Evolutionary conservation across 495 filamentous ascomycete species (phyloP), one percentile per base, ranked within the genome.

Genomic region (Annulohypoxylon stygium): DNA sequence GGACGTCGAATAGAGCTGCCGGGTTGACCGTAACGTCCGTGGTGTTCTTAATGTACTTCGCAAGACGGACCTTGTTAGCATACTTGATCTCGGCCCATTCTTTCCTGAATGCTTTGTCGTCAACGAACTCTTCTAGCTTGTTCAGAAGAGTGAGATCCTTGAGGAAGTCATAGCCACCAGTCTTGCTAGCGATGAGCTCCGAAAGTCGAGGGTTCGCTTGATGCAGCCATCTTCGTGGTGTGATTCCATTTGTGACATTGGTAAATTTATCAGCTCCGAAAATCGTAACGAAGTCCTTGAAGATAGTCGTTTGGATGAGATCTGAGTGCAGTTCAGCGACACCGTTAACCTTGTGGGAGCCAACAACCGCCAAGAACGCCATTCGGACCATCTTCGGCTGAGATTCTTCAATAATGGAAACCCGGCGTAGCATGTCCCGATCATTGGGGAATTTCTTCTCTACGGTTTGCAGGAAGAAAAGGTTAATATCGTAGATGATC

Each of bases 321-420:
- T 99, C 96, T 4, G 96, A 99, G 81, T 99, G 96, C 62, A 99
- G 84, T 81, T 98, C 96, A 23, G 96, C 96, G 30, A 99, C 96
- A 76, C 96, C 96, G 76, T 99, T 99, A 81, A 99, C 96, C 81
- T 98, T 98, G 87, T 99, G 96, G 23, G 96, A 98, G 33, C 97
- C 96, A 76, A 99, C 95, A 70, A 98, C 92, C 18, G 96, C 96
- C 48, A 99, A 83, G 80, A 88, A 95, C 0, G 97, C 96, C 96
- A 99, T 99, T 75, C 95, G 91, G 60, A 99, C 89, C 91, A 97
- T 97, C 88, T 98, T 95, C n/a, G 96, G 94, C 76, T 96, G 91
- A 7, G 93, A 93, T 81, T 99, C 96, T 81, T 99, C 96, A 62
- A 99, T 97, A 75, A 99, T 95, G 3, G 96, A 98, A 20, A 98